Evolutionary conservation across 116 monocot species (phyloP).

Genomic region (Iris pallida): DNA sequence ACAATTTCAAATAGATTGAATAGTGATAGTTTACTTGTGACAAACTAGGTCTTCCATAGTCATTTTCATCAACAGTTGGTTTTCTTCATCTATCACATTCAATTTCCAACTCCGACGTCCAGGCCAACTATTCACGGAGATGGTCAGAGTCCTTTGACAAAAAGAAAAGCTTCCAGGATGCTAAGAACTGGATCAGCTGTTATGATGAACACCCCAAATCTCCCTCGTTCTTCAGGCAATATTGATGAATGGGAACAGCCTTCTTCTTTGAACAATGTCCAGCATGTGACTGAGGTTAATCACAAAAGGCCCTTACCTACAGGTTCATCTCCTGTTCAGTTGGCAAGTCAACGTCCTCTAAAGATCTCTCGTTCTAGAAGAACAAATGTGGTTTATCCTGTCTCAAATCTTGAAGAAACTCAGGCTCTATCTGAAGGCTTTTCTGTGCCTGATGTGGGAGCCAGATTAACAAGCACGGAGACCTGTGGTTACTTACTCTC

Average conservation of each 20-base stretch:
- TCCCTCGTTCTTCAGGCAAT: constrained; percentile 35
- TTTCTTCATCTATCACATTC: too few species aligned
- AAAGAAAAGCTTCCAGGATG: constrained; percentile 65
- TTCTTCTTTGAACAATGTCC: constrained; percentile 40
- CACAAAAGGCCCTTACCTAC: constrained; percentile 54
- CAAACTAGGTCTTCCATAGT: too few species aligned
- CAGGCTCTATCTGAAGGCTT: constrained; percentile 37
- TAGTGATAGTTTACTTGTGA: too few species aligned
- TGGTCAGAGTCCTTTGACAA: constrained; percentile 40
- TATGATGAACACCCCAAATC: constrained; percentile 34
- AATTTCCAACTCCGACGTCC: background rate
- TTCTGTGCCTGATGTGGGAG: constrained; percentile 26
- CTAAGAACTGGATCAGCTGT: constrained; percentile 51
- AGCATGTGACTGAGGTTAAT: constrained; percentile 30
- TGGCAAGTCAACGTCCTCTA: constrained; percentile 67
- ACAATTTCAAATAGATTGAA: too few species aligned
- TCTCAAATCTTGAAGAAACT: constrained; percentile 63
- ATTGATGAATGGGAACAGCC: constrained; percentile 67
- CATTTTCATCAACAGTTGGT: too few species aligned
- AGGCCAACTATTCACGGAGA: constrained; percentile 68
- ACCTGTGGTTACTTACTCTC: constrained; percentile 20
- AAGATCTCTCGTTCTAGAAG: constrained; percentile 71
- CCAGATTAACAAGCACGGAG: constrained; percentile 30
- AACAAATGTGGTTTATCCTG: constrained; percentile 74
- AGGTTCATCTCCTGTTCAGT: constrained; percentile 40